phyloP scores from a whole-genome alignment of 805 yeast species.

The Priceomyces medius region DNA sequence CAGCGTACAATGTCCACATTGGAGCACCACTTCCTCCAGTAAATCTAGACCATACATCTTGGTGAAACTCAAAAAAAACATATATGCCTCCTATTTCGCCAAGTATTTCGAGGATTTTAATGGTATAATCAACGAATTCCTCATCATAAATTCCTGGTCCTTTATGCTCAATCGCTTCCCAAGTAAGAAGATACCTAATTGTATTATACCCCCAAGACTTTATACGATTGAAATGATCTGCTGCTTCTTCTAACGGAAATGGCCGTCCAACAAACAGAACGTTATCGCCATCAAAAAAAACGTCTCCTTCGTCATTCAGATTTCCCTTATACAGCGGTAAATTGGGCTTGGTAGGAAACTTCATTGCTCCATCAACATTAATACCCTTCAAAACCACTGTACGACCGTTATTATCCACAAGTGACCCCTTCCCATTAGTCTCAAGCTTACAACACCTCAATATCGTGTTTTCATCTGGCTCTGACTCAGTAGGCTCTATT shows the following conservation, averaged over 20 bases:
- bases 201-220: conserved; percentile 81
- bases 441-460: conserved; percentile 21
- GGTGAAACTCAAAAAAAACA: conserved; percentile 85
- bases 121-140: conserved; percentile 69
- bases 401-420: conserved; percentile 58
- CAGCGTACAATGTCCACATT: conserved; percentile 86
- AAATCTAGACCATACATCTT: conserved; percentile 90
- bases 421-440: conserved; percentile 47
- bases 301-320: conserved; percentile 32
- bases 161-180: conserved; percentile 90
- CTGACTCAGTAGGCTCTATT: conserved; percentile 12
- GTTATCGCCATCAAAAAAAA: conserved; percentile 67
- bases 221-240: conserved; percentile 63
- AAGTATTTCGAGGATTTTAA: conserved; percentile 57
- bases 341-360: conserved; percentile 62
- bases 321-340: conserved; percentile 43
- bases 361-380: conserved; percentile 73
- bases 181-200: conserved; percentile 72
- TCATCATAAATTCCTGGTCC: conserved; percentile 86
- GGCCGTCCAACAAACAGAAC: conserved; percentile 87
- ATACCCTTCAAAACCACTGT: conserved; percentile 72
- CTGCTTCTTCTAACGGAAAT: conserved; percentile 72
- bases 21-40: conserved; percentile 95
- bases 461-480: conserved; percentile 8
- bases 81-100: conserved; percentile 68